phyloP scores from a whole-genome alignment of 768 basidiomycete genomes.

The Pleurotus eryngii region DNA sequence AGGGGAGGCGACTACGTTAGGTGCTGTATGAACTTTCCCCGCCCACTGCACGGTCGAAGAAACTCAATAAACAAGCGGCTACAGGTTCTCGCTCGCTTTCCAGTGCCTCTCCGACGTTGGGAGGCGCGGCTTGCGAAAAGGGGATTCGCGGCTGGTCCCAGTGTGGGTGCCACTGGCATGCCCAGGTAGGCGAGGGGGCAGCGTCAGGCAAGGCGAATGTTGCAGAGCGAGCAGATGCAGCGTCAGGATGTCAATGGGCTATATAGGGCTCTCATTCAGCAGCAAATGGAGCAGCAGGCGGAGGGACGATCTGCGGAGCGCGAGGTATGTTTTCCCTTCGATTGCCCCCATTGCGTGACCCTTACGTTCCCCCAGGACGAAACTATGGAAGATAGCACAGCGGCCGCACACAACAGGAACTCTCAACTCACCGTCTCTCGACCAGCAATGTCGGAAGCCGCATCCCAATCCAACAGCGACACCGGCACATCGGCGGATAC shows the following conservation, averaged over 20 bases:
- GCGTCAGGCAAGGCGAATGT: slow-evolving; percentile 57
- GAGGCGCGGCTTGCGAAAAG: slow-evolving; percentile 86
- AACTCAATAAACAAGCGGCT: slow-evolving; percentile 81
- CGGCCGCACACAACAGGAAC: slow-evolving; percentile 13
- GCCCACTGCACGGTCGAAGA: slow-evolving; percentile 53
- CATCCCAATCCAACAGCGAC: slow-evolving; percentile 45
- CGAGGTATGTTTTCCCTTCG: slow-evolving; percentile 36
- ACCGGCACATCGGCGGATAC: slow-evolving; percentile 61
- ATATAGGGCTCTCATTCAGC: slow-evolving; percentile 54
- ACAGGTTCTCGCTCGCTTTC: slow-evolving; percentile 89
- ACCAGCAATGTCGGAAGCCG: slow-evolving; percentile 12
- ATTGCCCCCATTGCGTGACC: not conserved
- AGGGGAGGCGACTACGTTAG: no score
- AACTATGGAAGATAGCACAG: slow-evolving; percentile 23
- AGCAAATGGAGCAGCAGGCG: slow-evolving; percentile 25
- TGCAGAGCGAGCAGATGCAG: slow-evolving; percentile 47
- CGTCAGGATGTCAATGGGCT: slow-evolving; percentile 59
- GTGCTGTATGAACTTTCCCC: slow-evolving; percentile 76
- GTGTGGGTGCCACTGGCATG: slow-evolving; percentile 69
- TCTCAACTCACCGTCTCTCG: slow-evolving; percentile 16
- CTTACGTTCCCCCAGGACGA: slow-evolving; percentile 13
- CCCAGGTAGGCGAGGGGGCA: slow-evolving; percentile 77
- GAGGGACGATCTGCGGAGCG: not conserved
- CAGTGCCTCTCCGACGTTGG: slow-evolving; percentile 98
- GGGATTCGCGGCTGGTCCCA: slow-evolving; percentile 84